Base-by-base conservation (phyloP, 2,329 filamentous ascomycete species). In the Verticillium nonalfalfae region DNA sequence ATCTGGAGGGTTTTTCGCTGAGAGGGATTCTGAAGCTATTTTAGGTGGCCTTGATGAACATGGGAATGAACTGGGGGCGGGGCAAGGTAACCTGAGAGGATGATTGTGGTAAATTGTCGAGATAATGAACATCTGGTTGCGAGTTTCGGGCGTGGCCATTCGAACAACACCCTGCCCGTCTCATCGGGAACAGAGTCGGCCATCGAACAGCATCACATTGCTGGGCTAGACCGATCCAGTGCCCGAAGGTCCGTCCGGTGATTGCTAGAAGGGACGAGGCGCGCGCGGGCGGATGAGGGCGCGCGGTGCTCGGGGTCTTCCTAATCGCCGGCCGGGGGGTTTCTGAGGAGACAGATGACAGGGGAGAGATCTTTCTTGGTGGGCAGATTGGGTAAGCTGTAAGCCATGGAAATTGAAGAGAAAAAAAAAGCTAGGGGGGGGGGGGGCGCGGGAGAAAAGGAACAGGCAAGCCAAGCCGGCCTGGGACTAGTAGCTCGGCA, bases 401-500 rank as follows among this genome's bases (percentile, higher is more conserved):
- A 36, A 57, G 55, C 55, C 55, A n/a, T 21, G 45, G 18, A 52
- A 52, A 21, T 52, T 21, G 18, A 52, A 21, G 26, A 4, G 35
- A 36, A 26, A 52, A 52, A 50, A 52, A 52, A 52, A 52, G 45
- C 45, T 7, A 52, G 18, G 45, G 45, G 45, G 45, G 45, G 26
- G 26, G 26, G 26, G 26, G 2, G 1, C 26, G 45, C 45, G n/a
- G 11, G 18, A 52, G 45, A 52, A 57, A 38, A 39, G 26, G 38
- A 31, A 58, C 11, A 21, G 57, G 57, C 9, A 39, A 4, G 26
- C 45, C 38, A 50, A 31, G 38, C 57, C 45, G 21, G 57, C 21
- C 45, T 50, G 57, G 18, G 38, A 31, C 26, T 58, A 58, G 57
- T 31, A 21, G 33, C 57, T 58, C 57, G 57, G 57, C 57, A 58